phyloP scores from a whole-genome alignment of 2,329 filamentous ascomycete species.

The Penicillium sp. region DNA sequence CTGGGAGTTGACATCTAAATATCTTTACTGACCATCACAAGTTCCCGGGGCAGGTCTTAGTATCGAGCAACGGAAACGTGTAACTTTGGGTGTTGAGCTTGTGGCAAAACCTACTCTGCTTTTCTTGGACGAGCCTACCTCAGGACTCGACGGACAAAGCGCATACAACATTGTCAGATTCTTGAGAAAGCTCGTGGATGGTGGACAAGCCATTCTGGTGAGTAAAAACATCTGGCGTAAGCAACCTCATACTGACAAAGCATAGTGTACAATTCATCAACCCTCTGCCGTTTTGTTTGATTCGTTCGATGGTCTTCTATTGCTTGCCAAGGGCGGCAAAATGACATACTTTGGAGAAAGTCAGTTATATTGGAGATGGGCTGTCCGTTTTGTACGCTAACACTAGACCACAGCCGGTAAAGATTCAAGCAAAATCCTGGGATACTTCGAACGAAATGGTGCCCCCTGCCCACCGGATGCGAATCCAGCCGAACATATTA shows the following conservation, averaged over 20 bases:
- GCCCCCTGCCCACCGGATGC: slow-evolving; percentile 52
- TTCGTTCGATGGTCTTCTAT: slow-evolving; percentile 63
- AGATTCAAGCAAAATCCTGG: slow-evolving; percentile 41
- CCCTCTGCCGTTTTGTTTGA: slow-evolving; percentile 66
- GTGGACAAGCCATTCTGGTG: slow-evolving; percentile 65
- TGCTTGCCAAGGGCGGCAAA: slow-evolving; percentile 64
- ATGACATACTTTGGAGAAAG: slow-evolving; percentile 65
- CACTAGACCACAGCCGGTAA: slow-evolving; percentile 25
- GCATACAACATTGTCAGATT: slow-evolving; percentile 59
- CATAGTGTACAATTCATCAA: slow-evolving; percentile 62
- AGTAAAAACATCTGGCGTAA: not conserved
- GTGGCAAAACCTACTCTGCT: slow-evolving; percentile 60
- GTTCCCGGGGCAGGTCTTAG: slow-evolving; percentile 57
- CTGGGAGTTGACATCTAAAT: not conserved
- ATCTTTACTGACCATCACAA: slow-evolving; percentile 13
- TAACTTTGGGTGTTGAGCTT: slow-evolving; percentile 60
- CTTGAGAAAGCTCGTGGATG: slow-evolving; percentile 63
- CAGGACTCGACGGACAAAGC: slow-evolving; percentile 65
- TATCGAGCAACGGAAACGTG: slow-evolving; percentile 64
- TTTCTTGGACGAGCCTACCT: slow-evolving; percentile 62
- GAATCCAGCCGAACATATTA: slow-evolving; percentile 54
- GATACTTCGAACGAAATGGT: slow-evolving; percentile 55
- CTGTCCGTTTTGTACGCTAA: not conserved
- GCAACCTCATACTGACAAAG: not conserved
- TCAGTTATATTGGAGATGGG: slow-evolving; percentile 13